phyloP scores from a whole-genome alignment of 495 filamentous ascomycete species.

The Jackrogersella minutella region DNA sequence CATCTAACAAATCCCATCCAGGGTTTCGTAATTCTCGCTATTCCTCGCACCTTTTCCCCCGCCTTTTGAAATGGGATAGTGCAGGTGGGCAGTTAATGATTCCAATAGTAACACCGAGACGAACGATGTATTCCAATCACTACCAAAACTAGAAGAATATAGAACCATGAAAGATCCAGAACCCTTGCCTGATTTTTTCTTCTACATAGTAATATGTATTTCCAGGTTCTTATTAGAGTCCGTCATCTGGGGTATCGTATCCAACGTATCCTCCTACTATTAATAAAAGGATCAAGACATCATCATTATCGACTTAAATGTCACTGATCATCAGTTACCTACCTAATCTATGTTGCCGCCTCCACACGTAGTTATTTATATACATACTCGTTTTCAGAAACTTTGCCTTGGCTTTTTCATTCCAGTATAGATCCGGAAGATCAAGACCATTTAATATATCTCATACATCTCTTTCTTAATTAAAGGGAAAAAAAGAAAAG shows the following conservation, averaged over 20 bases:
- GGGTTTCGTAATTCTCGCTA: neutral
- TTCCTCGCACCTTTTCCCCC: conserved; percentile 22
- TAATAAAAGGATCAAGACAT: conserved; percentile 15
- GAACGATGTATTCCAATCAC: conserved; percentile 26
- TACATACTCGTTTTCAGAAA: conserved; percentile 8
- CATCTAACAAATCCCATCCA: conserved; percentile 39
- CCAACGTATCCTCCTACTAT: neutral
- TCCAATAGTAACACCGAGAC: conserved; percentile 35
- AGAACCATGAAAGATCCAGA: conserved; percentile 29
- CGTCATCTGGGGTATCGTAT: neutral
- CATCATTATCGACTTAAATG: conserved; percentile 6
- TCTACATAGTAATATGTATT: too few relatives aligned
- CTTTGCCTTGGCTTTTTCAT: neutral
- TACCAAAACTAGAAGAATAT: conserved; percentile 35
- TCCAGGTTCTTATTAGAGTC: too few relatives aligned
- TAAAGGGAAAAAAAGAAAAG: neutral
- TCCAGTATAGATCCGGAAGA: conserved; percentile 1
- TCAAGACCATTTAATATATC: conserved; percentile 2
- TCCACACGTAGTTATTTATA: neutral
- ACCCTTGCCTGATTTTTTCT: conserved; percentile 12
- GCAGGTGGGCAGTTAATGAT: conserved; percentile 32
- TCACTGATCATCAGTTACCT: neutral
- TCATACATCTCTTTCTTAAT: neutral
- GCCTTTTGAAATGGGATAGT: conserved; percentile 16
- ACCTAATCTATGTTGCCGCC: neutral